Evolutionary conservation across 1,284 basidiomycete species (phyloP).

Genomic region (Rhodotorula sp.): DNA sequence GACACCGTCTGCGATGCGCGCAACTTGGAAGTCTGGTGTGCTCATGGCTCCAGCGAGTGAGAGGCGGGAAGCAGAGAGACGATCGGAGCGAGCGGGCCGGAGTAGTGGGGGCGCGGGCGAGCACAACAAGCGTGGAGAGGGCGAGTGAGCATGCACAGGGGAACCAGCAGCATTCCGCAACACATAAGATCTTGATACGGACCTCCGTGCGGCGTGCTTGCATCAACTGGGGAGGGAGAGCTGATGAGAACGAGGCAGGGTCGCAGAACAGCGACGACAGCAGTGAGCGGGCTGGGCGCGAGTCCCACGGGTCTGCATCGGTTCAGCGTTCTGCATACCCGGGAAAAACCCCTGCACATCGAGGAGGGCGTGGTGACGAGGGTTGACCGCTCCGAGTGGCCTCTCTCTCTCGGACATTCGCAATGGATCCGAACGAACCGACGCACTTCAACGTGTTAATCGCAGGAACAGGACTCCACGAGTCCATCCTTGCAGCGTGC

Average conservation of each 20-base stretch:
- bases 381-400: background rate
- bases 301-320: no score
- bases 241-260: no score
- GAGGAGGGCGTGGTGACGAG: background rate
- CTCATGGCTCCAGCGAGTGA: background rate
- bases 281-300: no score
- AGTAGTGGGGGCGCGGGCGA: background rate
- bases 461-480: constrained; percentile 70
- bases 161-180: no score
- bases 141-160: no score
- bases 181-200: no score
- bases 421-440: constrained; percentile 39
- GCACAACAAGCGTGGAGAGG: no score
- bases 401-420: background rate
- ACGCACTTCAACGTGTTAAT: constrained; percentile 74
- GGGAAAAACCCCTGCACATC: background rate
- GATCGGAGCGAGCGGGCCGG: background rate
- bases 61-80: background rate
- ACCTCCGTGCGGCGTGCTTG: no score
- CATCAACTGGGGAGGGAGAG: no score
- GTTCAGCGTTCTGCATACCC: no score
- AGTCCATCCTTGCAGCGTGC: constrained; percentile 84
- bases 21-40: background rate
- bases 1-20: background rate
- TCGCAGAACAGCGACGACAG: no score